A percentile compares a stretch with the other conserved stretches of the same genome.
Evolutionary conservation across 371 early-diverging fungal species (phyloP).

Genomic region (Cokeromyces recurvatus): DNA sequence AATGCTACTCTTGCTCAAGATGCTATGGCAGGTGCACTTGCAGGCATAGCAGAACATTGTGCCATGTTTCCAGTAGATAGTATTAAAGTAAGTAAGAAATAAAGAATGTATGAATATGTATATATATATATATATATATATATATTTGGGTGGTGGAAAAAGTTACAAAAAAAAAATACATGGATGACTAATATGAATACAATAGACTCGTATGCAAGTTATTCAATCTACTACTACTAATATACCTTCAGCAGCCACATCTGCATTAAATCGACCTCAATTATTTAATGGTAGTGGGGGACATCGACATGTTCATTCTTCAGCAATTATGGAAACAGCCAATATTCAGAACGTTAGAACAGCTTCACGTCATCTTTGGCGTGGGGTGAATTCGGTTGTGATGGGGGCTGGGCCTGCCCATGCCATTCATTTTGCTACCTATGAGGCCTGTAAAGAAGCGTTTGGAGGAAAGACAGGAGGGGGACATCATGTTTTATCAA

Average conservation of each 20-base stretch:
- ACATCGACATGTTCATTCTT: slow-evolving; percentile 14
- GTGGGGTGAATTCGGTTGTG: slow-evolving; percentile 84
- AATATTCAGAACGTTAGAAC: background rate
- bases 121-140: background rate
- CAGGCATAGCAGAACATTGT: slow-evolving; percentile 93
- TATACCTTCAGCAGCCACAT: background rate
- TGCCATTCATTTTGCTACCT: slow-evolving; percentile 89
- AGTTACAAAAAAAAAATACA: too few species aligned
- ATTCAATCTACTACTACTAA: slow-evolving; percentile 27
- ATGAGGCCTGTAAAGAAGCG: slow-evolving; percentile 78
- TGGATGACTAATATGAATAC: too few species aligned
- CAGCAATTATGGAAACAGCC: slow-evolving; percentile 3
- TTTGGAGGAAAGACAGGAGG: slow-evolving; percentile 55
- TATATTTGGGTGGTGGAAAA: too few species aligned
- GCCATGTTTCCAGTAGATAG: slow-evolving; percentile 92
- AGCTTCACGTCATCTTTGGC: slow-evolving; percentile 65
- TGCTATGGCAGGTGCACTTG: slow-evolving; percentile 86
- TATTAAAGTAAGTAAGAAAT: slow-evolving; percentile 68
- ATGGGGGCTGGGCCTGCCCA: slow-evolving; percentile 94
- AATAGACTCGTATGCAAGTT: slow-evolving; percentile 87
- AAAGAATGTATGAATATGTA: too few species aligned
- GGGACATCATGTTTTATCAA: slow-evolving; percentile 54
- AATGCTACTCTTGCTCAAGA: slow-evolving; percentile 68
- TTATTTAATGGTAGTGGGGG: slow-evolving; percentile 2
- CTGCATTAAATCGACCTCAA: slow-evolving; percentile 5